A percentile compares a stretch with the other conserved stretches of the same genome.
Evolutionary conservation across 352 stramenopile genomes (phyloP).

Genomic region (Pythium guiyangense): DNA sequence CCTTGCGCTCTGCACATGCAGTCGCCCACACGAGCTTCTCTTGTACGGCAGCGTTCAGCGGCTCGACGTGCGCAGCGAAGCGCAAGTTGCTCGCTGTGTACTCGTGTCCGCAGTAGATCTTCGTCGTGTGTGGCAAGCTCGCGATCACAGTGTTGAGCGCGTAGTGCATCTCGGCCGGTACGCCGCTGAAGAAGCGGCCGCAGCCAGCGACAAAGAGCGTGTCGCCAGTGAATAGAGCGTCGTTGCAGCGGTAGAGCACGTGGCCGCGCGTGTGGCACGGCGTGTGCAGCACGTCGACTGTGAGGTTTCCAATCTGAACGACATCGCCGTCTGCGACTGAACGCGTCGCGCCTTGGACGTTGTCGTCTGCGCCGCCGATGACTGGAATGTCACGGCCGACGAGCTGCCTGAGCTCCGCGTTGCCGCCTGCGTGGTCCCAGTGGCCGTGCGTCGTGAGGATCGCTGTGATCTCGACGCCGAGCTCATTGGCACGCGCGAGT

Average conservation of each 20-base stretch:
- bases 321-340: conserved; percentile 62
- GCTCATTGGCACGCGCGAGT: conserved; percentile 46
- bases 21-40: conserved; percentile 34
- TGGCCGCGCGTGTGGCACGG: conserved; percentile 92
- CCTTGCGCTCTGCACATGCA: conserved; percentile 23
- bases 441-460: conserved; percentile 92
- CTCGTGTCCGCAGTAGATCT: conserved; percentile 91
- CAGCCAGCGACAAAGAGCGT: conserved; percentile 91
- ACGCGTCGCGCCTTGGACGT: conserved; percentile 48
- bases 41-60: conserved; percentile 65
- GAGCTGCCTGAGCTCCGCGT: conserved; percentile 57
- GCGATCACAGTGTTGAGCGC: conserved; percentile 79
- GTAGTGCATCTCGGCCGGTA: conserved; percentile 81
- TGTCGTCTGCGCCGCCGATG: conserved; percentile 65
- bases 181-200: conserved; percentile 81
- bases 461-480: conserved; percentile 66
- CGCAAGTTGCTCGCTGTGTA: conserved; percentile 89
- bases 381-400: conserved; percentile 50
- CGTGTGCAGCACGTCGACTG: conserved; percentile 69
- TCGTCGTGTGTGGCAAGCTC: conserved; percentile 55
- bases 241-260: conserved; percentile 67
- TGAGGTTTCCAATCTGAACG: conserved; percentile 57
- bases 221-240: conserved; percentile 89
- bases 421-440: conserved; percentile 89
- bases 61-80: conserved; percentile 89